Conservation (phyloP, 2,329 filamentous ascomycete species). For the Pseudocercospora eumusae region DNA sequence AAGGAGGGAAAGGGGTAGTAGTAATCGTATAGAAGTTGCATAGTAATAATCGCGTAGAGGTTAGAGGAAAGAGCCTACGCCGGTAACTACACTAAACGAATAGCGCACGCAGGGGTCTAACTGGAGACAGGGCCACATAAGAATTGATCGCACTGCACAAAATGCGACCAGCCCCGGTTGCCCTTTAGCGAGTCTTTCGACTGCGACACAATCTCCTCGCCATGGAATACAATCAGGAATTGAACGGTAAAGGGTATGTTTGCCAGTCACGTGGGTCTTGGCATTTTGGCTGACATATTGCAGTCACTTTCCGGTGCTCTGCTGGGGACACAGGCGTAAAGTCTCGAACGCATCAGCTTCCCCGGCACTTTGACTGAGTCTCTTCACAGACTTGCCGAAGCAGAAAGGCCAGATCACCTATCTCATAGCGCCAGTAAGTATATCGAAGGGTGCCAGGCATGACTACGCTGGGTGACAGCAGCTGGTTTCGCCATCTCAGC, state of each 20-base stretch:
- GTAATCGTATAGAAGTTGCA: too few species aligned
- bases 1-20: too few species aligned
- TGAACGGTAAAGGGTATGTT: constrained; percentile 8
- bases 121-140: neutral
- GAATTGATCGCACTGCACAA: neutral
- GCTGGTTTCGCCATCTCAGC: too few species aligned
- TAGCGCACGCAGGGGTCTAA: too few species aligned
- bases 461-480: too few species aligned
- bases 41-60: too few species aligned
- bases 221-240: constrained; percentile 16
- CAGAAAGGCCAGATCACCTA: constrained; percentile 16
- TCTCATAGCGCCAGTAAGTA: neutral
- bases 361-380: neutral
- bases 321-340: constrained; percentile 16
- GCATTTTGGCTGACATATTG: neutral
- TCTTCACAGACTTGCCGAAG: constrained; percentile 9
- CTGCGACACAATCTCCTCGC: neutral
- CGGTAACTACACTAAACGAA: too few species aligned
- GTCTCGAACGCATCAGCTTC: neutral
- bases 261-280: neutral
- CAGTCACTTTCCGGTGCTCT: constrained; percentile 15
- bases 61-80: too few species aligned
- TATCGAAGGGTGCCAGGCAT: too few species aligned
- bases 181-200: neutral
- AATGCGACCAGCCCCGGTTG: neutral